Base-by-base conservation (phyloP, 345 rosid species). In the Hypericum perforatum region DNA sequence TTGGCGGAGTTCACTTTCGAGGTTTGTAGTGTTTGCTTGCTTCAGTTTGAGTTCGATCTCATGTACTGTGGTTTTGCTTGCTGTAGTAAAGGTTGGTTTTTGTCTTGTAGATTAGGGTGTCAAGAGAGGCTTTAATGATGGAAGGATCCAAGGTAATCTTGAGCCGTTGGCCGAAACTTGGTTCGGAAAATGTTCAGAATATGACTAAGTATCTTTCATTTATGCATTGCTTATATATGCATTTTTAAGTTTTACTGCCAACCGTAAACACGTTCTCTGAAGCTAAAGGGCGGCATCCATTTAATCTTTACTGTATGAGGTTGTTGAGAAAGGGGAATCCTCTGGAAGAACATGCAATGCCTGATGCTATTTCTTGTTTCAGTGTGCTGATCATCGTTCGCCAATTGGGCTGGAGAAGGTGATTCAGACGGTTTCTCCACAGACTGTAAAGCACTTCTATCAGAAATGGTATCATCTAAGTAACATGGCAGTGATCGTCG, bases 341-440 rank as follows among this genome's bases (percentile, higher is more conserved):
- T 4, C 32, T 22, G 32, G 32, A 22, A 22, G 32, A 22, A 22
- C 32, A 22, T 22, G 32, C 32, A 22, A 22, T 22, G 16, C 49
- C 16, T 46, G 13, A 13, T 4, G 7, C 49, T 5, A 4, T 11
- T 22, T 46, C 16, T 46, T 11, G 49, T 57, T 66, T 73, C 83
- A 90, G 97, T 90, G 84, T 84, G 91, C 95, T 52, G 97, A 84
- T 48, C n/a, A n/a, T n/a, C 86, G 95, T 65, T 58, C 82, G 41
- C 95, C 97, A 38, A 86, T 90, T 70, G 95, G 97, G 46, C 63
- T 83, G 67, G 97, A 90, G 78, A 84, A 79, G 57, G 94, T 90
- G 56, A 90, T 90, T 59, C 79, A 82, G 45, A 77, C 78, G 9
- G 95, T 79, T 74, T 75, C 95, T 74, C 63, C 84, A 56, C 77